These are phyloP conservation scores for Ceratobasidium sp. DNA, from an alignment of 1,284 basidiomycete genomes.

Conservation along the genomic window DNA sequence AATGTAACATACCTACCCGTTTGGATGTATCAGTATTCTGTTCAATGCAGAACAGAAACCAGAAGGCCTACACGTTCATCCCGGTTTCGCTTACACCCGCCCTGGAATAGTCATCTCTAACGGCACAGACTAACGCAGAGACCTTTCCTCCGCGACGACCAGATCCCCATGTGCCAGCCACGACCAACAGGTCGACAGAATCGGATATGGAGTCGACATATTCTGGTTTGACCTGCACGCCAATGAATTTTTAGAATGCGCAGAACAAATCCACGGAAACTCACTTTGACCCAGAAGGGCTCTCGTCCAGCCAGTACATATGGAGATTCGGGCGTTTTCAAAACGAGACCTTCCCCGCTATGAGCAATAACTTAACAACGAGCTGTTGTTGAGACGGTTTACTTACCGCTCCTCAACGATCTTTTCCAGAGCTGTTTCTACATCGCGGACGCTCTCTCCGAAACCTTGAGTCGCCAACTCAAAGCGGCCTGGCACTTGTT, in stretches of 20 bases:
- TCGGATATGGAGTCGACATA: constrained; percentile 93
- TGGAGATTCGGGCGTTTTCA: constrained; percentile 81
- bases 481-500: constrained; percentile 73
- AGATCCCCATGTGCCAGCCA: constrained; percentile 81
- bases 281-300: constrained; percentile 88
- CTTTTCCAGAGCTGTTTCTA: constrained; percentile 77
- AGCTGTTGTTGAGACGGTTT: not conserved
- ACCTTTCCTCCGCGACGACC: constrained; percentile 80
- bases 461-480: constrained; percentile 77
- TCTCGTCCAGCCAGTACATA: constrained; percentile 87
- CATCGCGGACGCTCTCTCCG: constrained; percentile 80
- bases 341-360: constrained; percentile 88
- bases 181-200: constrained; percentile 86
- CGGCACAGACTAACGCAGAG: constrained; percentile 78
- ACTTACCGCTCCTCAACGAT: constrained; percentile 69
- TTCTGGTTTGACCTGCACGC: constrained; percentile 81
- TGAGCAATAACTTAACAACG: not conserved
- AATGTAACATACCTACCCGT: constrained; percentile 73
- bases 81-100: constrained; percentile 55
- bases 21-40: not conserved
- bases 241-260: not conserved
- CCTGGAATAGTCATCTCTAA: constrained; percentile 67
- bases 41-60: not conserved
- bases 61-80: constrained; percentile 55
- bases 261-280: constrained; percentile 21